Percentiles rank a stretch among this genome's conserved stretches.
These are phyloP conservation scores for Candida insectalens DNA, from an alignment of 805 yeast genomes.

Conservation along the genomic window DNA sequence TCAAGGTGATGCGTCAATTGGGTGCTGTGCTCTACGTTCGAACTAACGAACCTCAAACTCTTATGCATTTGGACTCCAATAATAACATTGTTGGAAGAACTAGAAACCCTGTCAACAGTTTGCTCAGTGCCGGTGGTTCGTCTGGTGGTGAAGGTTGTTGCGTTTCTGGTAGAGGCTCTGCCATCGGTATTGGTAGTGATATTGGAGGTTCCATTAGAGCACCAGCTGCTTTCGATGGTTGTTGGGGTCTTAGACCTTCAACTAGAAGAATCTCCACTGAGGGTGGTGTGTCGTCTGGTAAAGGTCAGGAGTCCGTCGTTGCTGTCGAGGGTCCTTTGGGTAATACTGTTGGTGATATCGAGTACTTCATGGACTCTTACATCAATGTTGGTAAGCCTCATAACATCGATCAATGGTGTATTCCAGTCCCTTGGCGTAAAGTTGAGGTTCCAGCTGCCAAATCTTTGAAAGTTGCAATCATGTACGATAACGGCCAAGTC, in stretches of 20 bases:
- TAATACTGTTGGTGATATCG: conserved; percentile 55
- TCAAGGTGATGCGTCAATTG: conserved; percentile 35
- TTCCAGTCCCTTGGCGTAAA: conserved; percentile 46
- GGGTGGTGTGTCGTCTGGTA: conserved; percentile 45
- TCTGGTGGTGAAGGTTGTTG: conserved; percentile 67
- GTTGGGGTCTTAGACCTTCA: conserved; percentile 56
- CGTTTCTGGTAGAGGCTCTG: conserved; percentile 49
- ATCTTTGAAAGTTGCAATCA: conserved; percentile 47
- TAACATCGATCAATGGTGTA: conserved; percentile 34
- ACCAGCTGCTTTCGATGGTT: conserved; percentile 58
- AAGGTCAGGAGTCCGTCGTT: conserved; percentile 57
- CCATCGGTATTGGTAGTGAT: conserved; percentile 52
- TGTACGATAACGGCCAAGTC: conserved; percentile 56
- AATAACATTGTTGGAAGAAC: conserved; percentile 54
- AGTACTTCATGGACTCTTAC: conserved; percentile 54
- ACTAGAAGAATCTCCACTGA: conserved; percentile 38
- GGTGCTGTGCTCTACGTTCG: conserved; percentile 59
- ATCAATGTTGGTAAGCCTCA: conserved; percentile 59
- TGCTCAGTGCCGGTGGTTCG: conserved; percentile 60
- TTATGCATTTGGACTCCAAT: conserved; percentile 60
- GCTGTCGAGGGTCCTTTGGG: conserved; percentile 66
- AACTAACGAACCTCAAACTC: conserved; percentile 59
- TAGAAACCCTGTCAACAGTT: conserved; percentile 47
- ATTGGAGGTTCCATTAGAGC: conserved; percentile 65
- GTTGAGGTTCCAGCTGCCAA: conserved; percentile 29